Evolutionary conservation across 202 grass and related monocot species (phyloP).

Genomic region (Panicum hallii): DNA sequence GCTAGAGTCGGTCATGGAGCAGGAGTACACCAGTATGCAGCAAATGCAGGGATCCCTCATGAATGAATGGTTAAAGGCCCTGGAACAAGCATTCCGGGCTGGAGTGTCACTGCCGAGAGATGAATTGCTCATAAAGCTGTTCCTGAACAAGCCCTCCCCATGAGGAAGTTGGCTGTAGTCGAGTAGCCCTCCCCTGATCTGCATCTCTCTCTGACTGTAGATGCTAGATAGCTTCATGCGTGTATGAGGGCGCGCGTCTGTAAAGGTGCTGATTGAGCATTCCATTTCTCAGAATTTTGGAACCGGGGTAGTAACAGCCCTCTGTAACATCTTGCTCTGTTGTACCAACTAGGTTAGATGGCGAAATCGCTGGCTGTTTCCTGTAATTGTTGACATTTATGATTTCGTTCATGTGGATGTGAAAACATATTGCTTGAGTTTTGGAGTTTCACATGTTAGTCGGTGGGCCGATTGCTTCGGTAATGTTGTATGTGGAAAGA

Average conservation of each 20-base stretch:
- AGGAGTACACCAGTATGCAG: constrained; percentile 67
- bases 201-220: constrained; percentile 42
- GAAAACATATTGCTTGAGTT: constrained; percentile 25
- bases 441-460: neutral
- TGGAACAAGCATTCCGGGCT: constrained; percentile 60
- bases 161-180: constrained; percentile 45
- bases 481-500: neutral
- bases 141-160: constrained; percentile 48
- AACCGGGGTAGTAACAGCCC: constrained; percentile 11
- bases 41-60: constrained; percentile 69
- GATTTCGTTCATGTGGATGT: constrained; percentile 45
- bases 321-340: constrained; percentile 35
- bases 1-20: constrained; percentile 77
- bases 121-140: constrained; percentile 61
- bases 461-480: neutral
- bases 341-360: constrained; percentile 50
- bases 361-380: constrained; percentile 19
- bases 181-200: constrained; percentile 4
- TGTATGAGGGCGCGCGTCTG: constrained; percentile 18
- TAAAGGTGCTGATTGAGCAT: constrained; percentile 54
- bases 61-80: constrained; percentile 73
- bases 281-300: constrained; percentile 41
- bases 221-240: constrained; percentile 38
- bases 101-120: constrained; percentile 76
- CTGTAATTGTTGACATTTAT: constrained; percentile 31